These are phyloP conservation scores for Platanthera zijinensis DNA, from an alignment of 106 monocot genomes.

Conservation along the genomic window DNA sequence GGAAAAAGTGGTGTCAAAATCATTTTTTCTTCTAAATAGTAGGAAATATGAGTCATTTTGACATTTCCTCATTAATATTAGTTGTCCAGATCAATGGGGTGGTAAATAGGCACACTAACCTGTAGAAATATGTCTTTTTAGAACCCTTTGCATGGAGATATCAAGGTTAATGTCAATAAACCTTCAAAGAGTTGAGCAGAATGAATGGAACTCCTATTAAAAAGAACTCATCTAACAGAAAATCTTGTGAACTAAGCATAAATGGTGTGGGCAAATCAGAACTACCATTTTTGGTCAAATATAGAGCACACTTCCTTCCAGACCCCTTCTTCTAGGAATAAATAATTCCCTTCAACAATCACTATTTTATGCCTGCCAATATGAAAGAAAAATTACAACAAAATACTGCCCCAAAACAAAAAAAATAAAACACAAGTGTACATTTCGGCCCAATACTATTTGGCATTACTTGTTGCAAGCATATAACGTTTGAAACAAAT, in stretches of 20 bases:
- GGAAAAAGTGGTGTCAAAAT: too few species aligned
- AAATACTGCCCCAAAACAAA: neutral
- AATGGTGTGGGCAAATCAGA: neutral
- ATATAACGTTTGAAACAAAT: neutral
- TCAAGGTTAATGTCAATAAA: conserved; percentile 49
- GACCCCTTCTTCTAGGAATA: conserved; percentile 67
- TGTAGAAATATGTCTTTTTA: conserved; percentile 77
- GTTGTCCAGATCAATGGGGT: neutral
- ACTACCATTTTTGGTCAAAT: conserved; percentile 93
- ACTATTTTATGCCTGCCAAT: conserved; percentile 70
- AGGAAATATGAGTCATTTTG: too few species aligned
- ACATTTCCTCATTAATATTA: too few species aligned
- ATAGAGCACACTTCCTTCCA: conserved; percentile 67
- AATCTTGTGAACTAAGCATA: neutral
- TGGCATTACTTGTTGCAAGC: neutral
- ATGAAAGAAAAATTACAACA: neutral
- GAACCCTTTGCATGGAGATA: conserved; percentile 68
- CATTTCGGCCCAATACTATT: neutral
- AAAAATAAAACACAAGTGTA: neutral
- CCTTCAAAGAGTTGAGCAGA: neutral
- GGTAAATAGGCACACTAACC: conserved; percentile 32
- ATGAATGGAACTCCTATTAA: neutral
- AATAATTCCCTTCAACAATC: conserved; percentile 91
- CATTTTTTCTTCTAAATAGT: too few species aligned
- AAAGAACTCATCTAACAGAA: neutral